A percentile compares a stretch with the other conserved stretches of the same genome.
phyloP scores from a whole-genome alignment of 2,329 filamentous ascomycete genomes.

The Phaeosphaeria sp. region DNA sequence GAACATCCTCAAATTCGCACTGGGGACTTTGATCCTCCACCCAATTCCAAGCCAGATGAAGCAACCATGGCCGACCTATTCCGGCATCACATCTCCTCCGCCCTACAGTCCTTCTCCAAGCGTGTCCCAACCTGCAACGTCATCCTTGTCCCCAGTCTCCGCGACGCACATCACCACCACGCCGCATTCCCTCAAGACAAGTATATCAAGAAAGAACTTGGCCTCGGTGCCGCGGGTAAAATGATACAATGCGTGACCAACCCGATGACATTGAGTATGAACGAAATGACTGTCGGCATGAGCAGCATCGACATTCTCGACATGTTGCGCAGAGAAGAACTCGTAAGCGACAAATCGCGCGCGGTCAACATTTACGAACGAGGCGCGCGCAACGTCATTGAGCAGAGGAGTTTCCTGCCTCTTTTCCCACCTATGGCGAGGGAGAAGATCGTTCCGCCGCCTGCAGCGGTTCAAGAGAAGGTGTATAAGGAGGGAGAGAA shows the following conservation, averaged over 20 bases:
- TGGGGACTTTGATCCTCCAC: constrained; percentile 54
- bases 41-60: constrained; percentile 65
- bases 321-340: constrained; percentile 79
- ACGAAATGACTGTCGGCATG: constrained; percentile 83
- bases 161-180: constrained; percentile 81
- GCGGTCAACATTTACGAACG: constrained; percentile 71
- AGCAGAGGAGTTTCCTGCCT: constrained; percentile 91
- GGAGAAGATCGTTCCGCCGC: constrained; percentile 62
- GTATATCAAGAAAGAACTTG: constrained; percentile 72
- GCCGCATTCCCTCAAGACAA: constrained; percentile 85
- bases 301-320: constrained; percentile 84
- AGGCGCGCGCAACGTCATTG: constrained; percentile 78
- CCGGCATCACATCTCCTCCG: constrained; percentile 76
- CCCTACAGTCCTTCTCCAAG: constrained; percentile 72
- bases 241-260: constrained; percentile 82
- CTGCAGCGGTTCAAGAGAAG: constrained; percentile 46
- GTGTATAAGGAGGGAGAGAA: constrained; percentile 60
- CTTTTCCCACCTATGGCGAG: constrained; percentile 82
- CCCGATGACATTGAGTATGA: constrained; percentile 86
- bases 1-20: constrained; percentile 85
- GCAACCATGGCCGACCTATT: constrained; percentile 85
- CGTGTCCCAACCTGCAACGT: constrained; percentile 81
- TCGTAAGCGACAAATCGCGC: constrained; percentile 61
- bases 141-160: constrained; percentile 80
- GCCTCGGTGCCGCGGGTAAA: constrained; percentile 68